Percentiles rank a stretch among this genome's conserved stretches.
Conservation (phyloP, 2,329 filamentous ascomycete genomes). For the Ramichloridium luteum region DNA sequence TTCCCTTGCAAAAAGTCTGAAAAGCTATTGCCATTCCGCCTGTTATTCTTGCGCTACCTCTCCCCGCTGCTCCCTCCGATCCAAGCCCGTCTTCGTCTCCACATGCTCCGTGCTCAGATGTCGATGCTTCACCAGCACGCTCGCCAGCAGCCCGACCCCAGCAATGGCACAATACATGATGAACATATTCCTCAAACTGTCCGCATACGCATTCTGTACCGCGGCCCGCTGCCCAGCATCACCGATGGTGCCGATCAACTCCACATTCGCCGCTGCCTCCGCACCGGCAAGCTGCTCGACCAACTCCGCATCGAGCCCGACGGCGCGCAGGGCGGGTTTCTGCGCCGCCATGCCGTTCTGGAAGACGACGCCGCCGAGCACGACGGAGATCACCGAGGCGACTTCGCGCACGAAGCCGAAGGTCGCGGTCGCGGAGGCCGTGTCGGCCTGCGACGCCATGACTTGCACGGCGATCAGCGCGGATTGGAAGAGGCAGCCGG, state of each 20-base stretch:
- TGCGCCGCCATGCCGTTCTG: constrained; percentile 30
- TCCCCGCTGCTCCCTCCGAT: constrained; percentile 4
- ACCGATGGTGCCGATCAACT: constrained; percentile 29
- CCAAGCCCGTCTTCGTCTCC: constrained; percentile 38
- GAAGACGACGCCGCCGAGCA: constrained; percentile 40
- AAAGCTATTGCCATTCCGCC: no score
- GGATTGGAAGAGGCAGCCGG: constrained; percentile 41
- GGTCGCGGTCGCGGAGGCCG: constrained; percentile 41
- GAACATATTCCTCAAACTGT: constrained; percentile 39
- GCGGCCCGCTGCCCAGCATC: constrained; percentile 28
- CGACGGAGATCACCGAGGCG: constrained; percentile 35
- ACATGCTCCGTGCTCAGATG: constrained; percentile 38
- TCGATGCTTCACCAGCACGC: constrained; percentile 33
- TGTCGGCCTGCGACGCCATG: constrained; percentile 34
- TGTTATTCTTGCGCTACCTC: constrained; percentile 1
- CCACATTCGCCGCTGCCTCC: constrained; percentile 37
- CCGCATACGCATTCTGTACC: constrained; percentile 36
- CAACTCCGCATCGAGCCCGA: constrained; percentile 17
- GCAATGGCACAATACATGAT: constrained; percentile 36
- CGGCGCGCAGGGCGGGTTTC: constrained; percentile 5
- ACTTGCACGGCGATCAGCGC: constrained; percentile 46
- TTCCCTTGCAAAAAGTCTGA: no score
- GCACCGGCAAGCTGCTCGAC: constrained; percentile 29
- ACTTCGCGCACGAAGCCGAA: constrained; percentile 37
- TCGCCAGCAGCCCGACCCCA: constrained; percentile 30